Evolutionary conservation across 441 rosid genomes (phyloP), one percentile per base, ranked within the genome.

Genomic region (Syzygium malaccense): DNA sequence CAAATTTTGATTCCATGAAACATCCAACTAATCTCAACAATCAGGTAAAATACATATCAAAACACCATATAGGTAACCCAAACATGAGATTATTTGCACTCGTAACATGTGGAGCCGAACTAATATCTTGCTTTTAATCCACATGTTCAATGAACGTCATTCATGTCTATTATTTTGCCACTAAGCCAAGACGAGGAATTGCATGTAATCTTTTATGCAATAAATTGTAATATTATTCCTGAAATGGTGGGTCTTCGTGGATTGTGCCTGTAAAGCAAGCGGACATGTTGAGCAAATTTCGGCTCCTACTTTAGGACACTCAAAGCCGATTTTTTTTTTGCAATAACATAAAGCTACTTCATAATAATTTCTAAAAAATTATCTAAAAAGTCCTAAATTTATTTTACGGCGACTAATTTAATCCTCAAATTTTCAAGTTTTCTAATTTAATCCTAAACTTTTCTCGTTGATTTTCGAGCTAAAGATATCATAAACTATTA

Each of bases 351-450:
- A 33, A 68, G 26, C 14, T 33, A 33, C n/a, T 33, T 20, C 48
- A 68, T 2, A 18, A 66, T 66, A 5, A 68, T 2, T 5, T 37
- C 2, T 20, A 37, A 37, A 37, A 37, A 37, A 4, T 37, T 37
- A 37, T 37, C 41, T 37, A 37, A 37, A 37, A 37, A 37, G 41
- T 37, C 5, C 41, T 37, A 37, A 37, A 54, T 55, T 18, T 55
- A 68, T 68, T 0, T 0, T 32, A 32, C 0, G 1, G 18, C 0
- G 0, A 6, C 78, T 37, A 37, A 37, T 37, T 37, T 37, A 18
- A 37, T 37, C 41, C 41, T 37, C 5, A 37, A 37, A 1, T 37
- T 37, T 37, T 37, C 41, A 37, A 37, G 41, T 37, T 37, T 4
- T 1, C 41, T 5, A 37, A 37, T 37, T 37, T 37, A 37, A 37